Base-by-base conservation (phyloP, 1,284 basidiomycete genomes). In the Puccinia hordei region DNA sequence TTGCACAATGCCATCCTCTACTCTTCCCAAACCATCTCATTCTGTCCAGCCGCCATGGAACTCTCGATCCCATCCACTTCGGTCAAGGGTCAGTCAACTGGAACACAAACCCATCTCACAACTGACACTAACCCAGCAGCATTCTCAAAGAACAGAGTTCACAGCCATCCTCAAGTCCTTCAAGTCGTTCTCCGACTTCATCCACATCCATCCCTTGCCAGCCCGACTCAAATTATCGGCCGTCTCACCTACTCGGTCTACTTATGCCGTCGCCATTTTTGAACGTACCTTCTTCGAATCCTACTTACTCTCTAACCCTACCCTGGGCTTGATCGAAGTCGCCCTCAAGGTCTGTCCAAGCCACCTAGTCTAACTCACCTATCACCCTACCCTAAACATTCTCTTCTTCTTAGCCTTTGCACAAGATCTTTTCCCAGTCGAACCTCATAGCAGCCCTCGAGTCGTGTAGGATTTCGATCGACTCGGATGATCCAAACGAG, bases 81-180 rank as follows among this genome's bases (percentile, higher is more conserved):
- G n/a, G 44, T 66, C 44, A 66, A 66, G 44, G 65, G 65, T 66
- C 19, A 57, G 27, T 41, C 38, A 41, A 41, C 38, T 41, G 38
- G 38, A 12, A 12, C 6, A 41, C 12, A 12, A 41, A 41, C 38
- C 38, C 17, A 49, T 19, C 46, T 19, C 46, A 15, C 46, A 8
- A 13, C 41, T 44, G 41, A 44, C 46, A 49, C 38, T 41, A 4
- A 19, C 6, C 41, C 8, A 44, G 41, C 41, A 8, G 8, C 13
- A 8, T 44, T 19, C 17, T 2, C 15, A 3, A 49, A 17, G 15
- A 59, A 15, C 30, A 79, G 77, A 79, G 19, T 79, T 79, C 41
- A 79, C 77, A 3, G 77, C 77, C 38, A 57, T 79, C n/a, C 55
- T 79, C 17, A 72, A 79, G 59, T 46, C 49, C 13, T 79, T 79